Evolutionary conservation across 208 protist species (phyloP).

Genomic region (Leishmania mexicana): DNA sequence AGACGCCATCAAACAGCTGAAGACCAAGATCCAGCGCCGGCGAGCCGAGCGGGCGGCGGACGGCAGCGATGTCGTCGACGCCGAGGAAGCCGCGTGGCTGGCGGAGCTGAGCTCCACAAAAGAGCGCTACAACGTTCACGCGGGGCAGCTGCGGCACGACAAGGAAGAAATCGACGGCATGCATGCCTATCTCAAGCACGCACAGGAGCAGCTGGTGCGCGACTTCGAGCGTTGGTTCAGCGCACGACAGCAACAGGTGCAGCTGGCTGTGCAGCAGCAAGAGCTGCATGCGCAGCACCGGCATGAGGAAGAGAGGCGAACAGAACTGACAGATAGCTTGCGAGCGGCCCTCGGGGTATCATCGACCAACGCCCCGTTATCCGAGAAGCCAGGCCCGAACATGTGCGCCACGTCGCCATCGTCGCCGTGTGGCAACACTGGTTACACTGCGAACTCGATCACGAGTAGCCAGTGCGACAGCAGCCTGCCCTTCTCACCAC

Average conservation of each 20-base stretch:
- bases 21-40: slow-evolving; percentile 70
- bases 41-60: slow-evolving; percentile 83
- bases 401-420: neutral
- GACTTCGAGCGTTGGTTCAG: slow-evolving; percentile 90
- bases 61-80: slow-evolving; percentile 58
- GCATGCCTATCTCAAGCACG: slow-evolving; percentile 84
- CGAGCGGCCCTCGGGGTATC: neutral
- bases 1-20: slow-evolving; percentile 75
- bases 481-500: neutral
- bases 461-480: neutral
- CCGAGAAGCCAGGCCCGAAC: neutral
- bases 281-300: slow-evolving; percentile 16
- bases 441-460: neutral
- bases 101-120: slow-evolving; percentile 37
- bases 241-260: slow-evolving; percentile 71
- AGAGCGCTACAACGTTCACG: slow-evolving; percentile 59
- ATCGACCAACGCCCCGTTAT: neutral
- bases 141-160: slow-evolving; percentile 45
- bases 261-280: slow-evolving; percentile 39
- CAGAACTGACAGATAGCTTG: slow-evolving; percentile 8
- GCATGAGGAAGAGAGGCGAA: neutral
- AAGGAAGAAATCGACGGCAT: slow-evolving; percentile 90
- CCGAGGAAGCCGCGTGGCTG: slow-evolving; percentile 44
- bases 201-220: slow-evolving; percentile 78
- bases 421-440: neutral